A percentile compares a stretch with the other conserved stretches of the same genome.
phyloP scores from a whole-genome alignment of 176 grass and related monocot genomes.

The Aegilops speltoides region DNA sequence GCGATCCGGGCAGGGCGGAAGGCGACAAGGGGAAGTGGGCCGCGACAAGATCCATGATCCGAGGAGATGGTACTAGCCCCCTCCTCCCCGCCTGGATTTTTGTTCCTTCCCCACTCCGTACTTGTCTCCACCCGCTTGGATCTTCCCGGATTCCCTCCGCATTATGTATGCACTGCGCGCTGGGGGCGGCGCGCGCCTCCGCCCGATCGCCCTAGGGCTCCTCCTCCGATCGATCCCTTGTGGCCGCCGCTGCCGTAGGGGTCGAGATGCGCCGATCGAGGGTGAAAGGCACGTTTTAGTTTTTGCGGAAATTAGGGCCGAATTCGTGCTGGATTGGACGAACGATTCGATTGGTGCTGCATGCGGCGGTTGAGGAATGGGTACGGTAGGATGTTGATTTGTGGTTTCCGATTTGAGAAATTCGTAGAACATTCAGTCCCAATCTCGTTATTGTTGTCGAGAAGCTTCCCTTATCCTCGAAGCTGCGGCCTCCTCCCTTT shows the following conservation, averaged over 20 bases:
- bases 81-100: constrained; percentile 43
- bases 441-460: not conserved
- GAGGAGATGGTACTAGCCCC: constrained; percentile 39
- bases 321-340: not conserved
- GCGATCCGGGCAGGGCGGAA: constrained; percentile 17
- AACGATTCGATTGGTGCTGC: not conserved
- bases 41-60: constrained; percentile 59
- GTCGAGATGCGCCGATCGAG: constrained; percentile 1
- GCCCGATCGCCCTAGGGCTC: not conserved
- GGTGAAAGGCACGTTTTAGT: not conserved
- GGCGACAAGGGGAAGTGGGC: constrained; percentile 36
- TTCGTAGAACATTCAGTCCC: not conserved
- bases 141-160: constrained; percentile 33
- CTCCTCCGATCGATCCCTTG: not conserved
- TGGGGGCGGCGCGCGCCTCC: not conserved
- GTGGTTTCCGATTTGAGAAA: not conserved
- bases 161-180: constrained; percentile 23
- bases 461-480: not conserved
- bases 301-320: not conserved
- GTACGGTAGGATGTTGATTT: not conserved
- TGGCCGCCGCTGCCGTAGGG: not conserved
- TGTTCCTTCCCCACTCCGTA: constrained; percentile 22
- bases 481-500: not conserved
- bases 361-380: not conserved
- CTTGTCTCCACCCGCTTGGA: constrained; percentile 47